A percentile compares a stretch with the other conserved stretches of the same genome.
Evolutionary conservation across 192 early-diverging fungal species (phyloP).

Genomic region (Geranomyces michiganensis): DNA sequence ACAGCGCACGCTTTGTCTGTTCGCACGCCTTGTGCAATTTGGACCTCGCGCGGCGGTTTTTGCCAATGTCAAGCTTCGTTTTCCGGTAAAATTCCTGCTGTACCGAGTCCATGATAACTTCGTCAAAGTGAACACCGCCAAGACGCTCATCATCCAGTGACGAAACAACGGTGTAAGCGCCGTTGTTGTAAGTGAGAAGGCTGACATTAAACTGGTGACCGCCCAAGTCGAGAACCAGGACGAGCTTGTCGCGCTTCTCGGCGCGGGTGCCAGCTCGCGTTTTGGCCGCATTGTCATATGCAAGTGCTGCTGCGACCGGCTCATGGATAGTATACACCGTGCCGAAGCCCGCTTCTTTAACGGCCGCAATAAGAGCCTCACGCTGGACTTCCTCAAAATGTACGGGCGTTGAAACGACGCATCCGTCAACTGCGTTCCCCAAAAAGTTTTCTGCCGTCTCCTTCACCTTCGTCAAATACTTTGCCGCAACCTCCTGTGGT

Average conservation of each 20-base stretch:
- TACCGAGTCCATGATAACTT: conserved; percentile 79
- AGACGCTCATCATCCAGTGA: conserved; percentile 77
- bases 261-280: conserved; percentile 48
- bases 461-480: conserved; percentile 78
- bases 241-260: conserved; percentile 65
- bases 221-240: conserved; percentile 89
- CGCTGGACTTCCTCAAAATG: conserved; percentile 77
- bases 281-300: conserved; percentile 63
- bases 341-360: conserved; percentile 76
- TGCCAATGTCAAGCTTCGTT: conserved; percentile 73
- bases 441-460: conserved; percentile 90
- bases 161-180: conserved; percentile 78
- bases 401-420: conserved; percentile 85
- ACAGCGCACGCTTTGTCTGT: conserved; percentile 88
- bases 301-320: conserved; percentile 86
- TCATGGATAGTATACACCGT: conserved; percentile 83
- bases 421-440: conserved; percentile 75
- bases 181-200: conserved; percentile 76
- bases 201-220: conserved; percentile 83
- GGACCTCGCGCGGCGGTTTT: conserved; percentile 74
- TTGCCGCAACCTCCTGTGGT: conserved; percentile 73
- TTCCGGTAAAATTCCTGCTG: conserved; percentile 87
- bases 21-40: conserved; percentile 87
- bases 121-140: conserved; percentile 86
- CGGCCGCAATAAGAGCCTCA: conserved; percentile 65